Evolutionary conservation across 805 yeast species (phyloP).

Genomic region (Alloascoidea africana): DNA sequence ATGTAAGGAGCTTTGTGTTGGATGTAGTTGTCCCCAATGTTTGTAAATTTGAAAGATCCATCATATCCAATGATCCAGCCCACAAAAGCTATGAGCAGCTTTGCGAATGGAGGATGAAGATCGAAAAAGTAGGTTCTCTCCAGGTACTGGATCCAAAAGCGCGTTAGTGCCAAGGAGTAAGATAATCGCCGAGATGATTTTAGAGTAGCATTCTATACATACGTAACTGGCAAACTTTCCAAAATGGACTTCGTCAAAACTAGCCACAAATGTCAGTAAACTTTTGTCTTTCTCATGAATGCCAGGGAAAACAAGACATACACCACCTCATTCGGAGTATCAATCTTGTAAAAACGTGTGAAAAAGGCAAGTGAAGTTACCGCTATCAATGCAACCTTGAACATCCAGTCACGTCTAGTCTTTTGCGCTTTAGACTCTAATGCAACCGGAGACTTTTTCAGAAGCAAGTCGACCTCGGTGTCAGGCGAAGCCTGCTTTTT

Average conservation of each 20-base stretch:
- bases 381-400: conserved; percentile 37
- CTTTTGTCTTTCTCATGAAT: too few relatives aligned
- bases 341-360: conserved; percentile 63
- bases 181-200: too few relatives aligned
- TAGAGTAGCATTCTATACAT: too few relatives aligned
- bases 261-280: conserved; percentile 1
- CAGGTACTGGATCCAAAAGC: conserved; percentile 38
- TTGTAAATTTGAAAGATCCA: conserved; percentile 86
- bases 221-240: conserved; percentile 25
- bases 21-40: conserved; percentile 72
- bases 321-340: conserved; percentile 60
- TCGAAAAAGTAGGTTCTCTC: conserved; percentile 90
- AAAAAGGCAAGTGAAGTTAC: conserved; percentile 58
- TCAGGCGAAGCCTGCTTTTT: too few relatives aligned
- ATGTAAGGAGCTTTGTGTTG: conserved; percentile 74
- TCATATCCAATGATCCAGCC: conserved; percentile 85
- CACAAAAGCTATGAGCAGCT: conserved; percentile 75
- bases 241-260: conserved; percentile 26
- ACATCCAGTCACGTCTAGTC: conserved; percentile 19
- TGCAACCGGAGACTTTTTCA: too few relatives aligned
- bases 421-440: too few relatives aligned
- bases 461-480: too few relatives aligned
- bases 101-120: conserved; percentile 96
- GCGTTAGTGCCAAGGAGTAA: too few relatives aligned
- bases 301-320: conserved; percentile 2